Percentiles rank a stretch among this genome's conserved stretches.
Evolutionary conservation across 1,139 yeast genomes (phyloP).

Genomic region (Hanseniaspora gamundiae): DNA sequence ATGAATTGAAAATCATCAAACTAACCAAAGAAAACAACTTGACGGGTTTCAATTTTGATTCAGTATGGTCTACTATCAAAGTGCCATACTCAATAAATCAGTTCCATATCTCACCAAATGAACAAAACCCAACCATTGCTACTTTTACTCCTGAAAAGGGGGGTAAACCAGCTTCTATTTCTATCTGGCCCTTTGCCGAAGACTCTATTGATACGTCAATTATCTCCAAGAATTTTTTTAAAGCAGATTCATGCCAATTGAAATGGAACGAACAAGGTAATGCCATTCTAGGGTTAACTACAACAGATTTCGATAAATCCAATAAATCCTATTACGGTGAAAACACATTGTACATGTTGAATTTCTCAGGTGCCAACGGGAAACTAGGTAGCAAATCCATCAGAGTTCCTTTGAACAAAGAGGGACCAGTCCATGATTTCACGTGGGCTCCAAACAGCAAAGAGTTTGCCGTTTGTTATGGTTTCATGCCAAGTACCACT

Average conservation of each 20-base stretch:
- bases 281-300: conserved; percentile 82
- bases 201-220: conserved; percentile 70
- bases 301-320: conserved; percentile 90
- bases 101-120: conserved; percentile 60
- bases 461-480: conserved; percentile 95
- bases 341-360: conserved; percentile 72
- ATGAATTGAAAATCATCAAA: conserved; percentile 34
- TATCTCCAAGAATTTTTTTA: conserved; percentile 80
- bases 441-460: conserved; percentile 96
- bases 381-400: conserved; percentile 89
- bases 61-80: conserved; percentile 35
- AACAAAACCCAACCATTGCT: conserved; percentile 84
- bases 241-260: conserved; percentile 86
- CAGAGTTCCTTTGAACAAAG: conserved; percentile 74
- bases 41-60: conserved; percentile 19
- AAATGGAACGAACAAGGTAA: conserved; percentile 94
- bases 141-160: conserved; percentile 77
- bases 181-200: conserved; percentile 55
- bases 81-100: conserved; percentile 31
- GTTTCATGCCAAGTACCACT: conserved; percentile 95
- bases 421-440: conserved; percentile 95
- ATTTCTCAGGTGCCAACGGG: conserved; percentile 36
- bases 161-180: conserved; percentile 80
- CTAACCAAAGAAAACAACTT: conserved; percentile 32
- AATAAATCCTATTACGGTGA: conserved; percentile 96